Evolutionary conservation across 164 flowering plant species (phyloP).

Genomic region (Vitis labrusca): DNA sequence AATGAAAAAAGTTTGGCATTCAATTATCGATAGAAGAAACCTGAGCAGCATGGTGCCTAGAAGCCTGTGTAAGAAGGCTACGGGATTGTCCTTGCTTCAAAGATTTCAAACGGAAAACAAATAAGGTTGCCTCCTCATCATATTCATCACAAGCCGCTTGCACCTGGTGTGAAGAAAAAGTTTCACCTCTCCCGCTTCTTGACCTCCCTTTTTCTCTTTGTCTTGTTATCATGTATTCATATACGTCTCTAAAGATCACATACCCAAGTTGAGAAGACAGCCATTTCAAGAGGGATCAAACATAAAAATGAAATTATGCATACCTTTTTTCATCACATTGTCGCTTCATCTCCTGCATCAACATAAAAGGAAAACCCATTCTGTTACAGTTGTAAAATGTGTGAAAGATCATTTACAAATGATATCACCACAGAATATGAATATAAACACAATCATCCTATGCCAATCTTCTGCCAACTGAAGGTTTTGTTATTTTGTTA

Average conservation of each 20-base stretch:
- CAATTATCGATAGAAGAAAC: slow-evolving; percentile 32
- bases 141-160: slow-evolving; percentile 74
- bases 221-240: slow-evolving; percentile 55
- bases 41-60: slow-evolving; percentile 97
- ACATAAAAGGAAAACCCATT: slow-evolving; percentile 6
- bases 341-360: slow-evolving; percentile 86
- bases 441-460: too few relatives aligned
- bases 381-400: background rate
- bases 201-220: slow-evolving; percentile 65
- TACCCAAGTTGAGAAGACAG: slow-evolving; percentile 12
- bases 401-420: background rate
- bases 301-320: slow-evolving; percentile 1
- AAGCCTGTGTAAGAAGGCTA: slow-evolving; percentile 92
- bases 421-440: background rate
- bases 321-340: slow-evolving; percentile 96
- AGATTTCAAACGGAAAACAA: slow-evolving; percentile 85
- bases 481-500: too few relatives aligned
- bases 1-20: background rate
- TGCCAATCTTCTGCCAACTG: too few relatives aligned
- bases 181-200: slow-evolving; percentile 58
- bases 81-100: slow-evolving; percentile 87
- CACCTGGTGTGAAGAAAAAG: slow-evolving; percentile 51
- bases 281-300: background rate
- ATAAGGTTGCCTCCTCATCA: slow-evolving; percentile 79
- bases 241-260: slow-evolving; percentile 45